Percentiles rank a stretch among this genome's conserved stretches.
Conservation (phyloP, 2,329 filamentous ascomycete species). For the Fusarium nematophilum region DNA sequence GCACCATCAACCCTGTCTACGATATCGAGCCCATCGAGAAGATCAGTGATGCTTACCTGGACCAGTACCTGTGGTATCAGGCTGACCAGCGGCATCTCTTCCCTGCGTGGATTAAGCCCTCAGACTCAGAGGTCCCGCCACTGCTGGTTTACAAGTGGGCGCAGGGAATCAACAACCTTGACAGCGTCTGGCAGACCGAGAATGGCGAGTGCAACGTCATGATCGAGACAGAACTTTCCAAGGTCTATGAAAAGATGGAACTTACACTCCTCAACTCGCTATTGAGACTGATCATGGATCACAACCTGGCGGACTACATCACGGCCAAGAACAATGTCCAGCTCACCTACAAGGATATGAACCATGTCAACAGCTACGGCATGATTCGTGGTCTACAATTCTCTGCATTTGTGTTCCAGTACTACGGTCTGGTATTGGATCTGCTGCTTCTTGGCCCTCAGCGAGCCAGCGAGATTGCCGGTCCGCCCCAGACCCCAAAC, state of each 20-base stretch:
- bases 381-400: constrained; percentile 98
- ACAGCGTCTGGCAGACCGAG: constrained; percentile 92
- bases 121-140: constrained; percentile 96
- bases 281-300: constrained; percentile 96
- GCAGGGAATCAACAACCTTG: constrained; percentile 98
- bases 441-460: constrained; percentile 91
- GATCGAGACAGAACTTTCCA: constrained; percentile 98
- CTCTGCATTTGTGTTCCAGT: constrained; percentile 98
- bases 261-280: constrained; percentile 94
- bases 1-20: constrained; percentile 98
- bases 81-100: constrained; percentile 97
- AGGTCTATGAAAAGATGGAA: constrained; percentile 99
- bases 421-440: constrained; percentile 96
- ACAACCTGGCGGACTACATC: constrained; percentile 99
- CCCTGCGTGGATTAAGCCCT: constrained; percentile 99
- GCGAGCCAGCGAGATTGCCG: constrained; percentile 97
- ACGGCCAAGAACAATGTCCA: constrained; percentile 99
- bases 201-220: constrained; percentile 98
- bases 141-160: constrained; percentile 98
- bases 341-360: constrained; percentile 99
- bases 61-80: constrained; percentile 99
- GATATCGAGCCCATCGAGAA: constrained; percentile 99
- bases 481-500: constrained; percentile 91
- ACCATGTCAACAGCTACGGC: constrained; percentile 98
- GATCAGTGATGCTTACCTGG: constrained; percentile 97